Conservation (phyloP, 495 filamentous ascomycete genomes). For the Podospora bellae-mahoneyi region DNA sequence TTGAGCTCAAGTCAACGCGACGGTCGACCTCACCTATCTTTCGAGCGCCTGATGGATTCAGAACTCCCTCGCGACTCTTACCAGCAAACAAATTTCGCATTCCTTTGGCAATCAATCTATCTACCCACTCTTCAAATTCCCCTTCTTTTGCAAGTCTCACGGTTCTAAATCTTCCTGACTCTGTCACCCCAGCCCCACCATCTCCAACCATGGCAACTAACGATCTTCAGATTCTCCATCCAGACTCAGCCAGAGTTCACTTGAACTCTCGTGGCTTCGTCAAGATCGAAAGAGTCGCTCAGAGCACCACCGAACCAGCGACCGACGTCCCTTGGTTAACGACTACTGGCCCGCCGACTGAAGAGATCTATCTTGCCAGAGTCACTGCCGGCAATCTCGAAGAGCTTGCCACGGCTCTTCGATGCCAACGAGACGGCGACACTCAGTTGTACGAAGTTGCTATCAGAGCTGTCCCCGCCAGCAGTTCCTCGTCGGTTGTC, state of each 20-base stretch:
- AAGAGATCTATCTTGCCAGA: background rate
- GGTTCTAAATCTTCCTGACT: background rate
- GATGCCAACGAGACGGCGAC: background rate
- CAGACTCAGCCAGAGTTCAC: background rate
- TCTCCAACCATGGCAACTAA: background rate
- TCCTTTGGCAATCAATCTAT: background rate
- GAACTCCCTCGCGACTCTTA: background rate
- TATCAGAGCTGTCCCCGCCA: background rate
- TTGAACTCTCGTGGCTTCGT: background rate
- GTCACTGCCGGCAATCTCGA: background rate
- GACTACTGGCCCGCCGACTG: background rate
- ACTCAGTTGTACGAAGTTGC: background rate
- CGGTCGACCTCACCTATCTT: too few species aligned
- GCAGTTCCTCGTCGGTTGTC: background rate
- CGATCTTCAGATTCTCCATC: background rate
- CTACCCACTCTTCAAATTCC: background rate
- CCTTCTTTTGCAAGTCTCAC: background rate
- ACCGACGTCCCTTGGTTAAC: background rate
- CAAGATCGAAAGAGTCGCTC: background rate
- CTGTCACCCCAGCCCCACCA: background rate
- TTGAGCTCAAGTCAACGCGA: too few species aligned
- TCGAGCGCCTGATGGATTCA: too few species aligned
- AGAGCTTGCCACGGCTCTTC: background rate
- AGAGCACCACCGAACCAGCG: background rate
- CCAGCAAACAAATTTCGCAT: background rate